Evolutionary conservation across 106 monocot species (phyloP), one percentile per base, ranked within the genome.

Genomic region (Narthecium ossifragum): DNA sequence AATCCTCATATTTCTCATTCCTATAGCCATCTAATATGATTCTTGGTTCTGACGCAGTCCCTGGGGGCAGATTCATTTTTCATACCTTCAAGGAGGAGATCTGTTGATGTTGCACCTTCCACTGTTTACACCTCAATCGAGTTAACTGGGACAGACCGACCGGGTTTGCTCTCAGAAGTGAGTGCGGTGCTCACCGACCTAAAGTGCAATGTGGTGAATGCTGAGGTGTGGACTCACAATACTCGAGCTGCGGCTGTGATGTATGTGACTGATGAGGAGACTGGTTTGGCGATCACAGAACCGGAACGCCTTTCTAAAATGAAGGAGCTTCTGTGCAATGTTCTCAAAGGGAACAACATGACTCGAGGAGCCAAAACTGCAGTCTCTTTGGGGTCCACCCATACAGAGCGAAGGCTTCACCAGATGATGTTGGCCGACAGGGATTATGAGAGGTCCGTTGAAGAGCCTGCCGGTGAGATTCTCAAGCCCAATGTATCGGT

Each of bases 361-460:
- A 31, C 55, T 5, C 54, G 61, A 46, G 62, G 17, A n/a, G 68
- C 41, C n/a, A 62, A 51, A 34, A 63, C 43, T 24, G 41, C 25
- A 2, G 68, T 75, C n/a, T 62, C 68, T 23, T 34, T 55, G 49
- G 62, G 62, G 12, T 39, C 21, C n/a, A 38, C 68, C 0, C 75
- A 68, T 37, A 68, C 68, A 0, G 55, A 75, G 67, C 46, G 75
- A 30, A 61, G 75, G 29, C 37, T 75, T 21, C 75, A 75, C 48
- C 75, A 75, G 46, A 26, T 75, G 62, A 75, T 75, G 75, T 73
- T 51, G 17, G 65, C 47, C 0, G 73, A 73, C 21, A 37, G 65
- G 22, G 73, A 73, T 46, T 66, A 65, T 24, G 73, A 65, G 26
- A 22, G 51, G 10, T 63, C 33, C 26, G 29, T 13, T 27, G 10